These are phyloP conservation scores for Trichoderma sp. DNA, from an alignment of 2,329 filamentous ascomycete species.

Conservation along the genomic window DNA sequence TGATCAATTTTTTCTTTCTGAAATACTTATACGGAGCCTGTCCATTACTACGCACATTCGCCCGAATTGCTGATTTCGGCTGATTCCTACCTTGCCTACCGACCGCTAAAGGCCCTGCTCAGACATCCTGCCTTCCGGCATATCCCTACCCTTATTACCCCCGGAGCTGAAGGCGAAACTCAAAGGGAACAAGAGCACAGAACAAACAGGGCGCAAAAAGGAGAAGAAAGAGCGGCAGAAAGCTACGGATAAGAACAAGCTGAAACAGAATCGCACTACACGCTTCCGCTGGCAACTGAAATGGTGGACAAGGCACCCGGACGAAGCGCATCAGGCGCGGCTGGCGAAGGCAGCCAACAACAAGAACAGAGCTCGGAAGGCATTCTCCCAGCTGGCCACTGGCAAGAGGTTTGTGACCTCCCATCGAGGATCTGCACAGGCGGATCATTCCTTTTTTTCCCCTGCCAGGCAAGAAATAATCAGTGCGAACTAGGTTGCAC, in stretches of 20 bases:
- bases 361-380: conserved; percentile 8
- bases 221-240: not conserved
- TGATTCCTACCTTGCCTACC: not conserved
- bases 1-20: not conserved
- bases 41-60: not conserved
- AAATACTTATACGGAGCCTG: not conserved
- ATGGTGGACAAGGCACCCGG: not conserved
- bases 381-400: conserved; percentile 25
- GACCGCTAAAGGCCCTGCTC: not conserved
- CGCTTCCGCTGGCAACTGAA: no score
- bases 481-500: conserved; percentile 1
- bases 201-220: not conserved
- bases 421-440: no score
- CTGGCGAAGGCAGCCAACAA: conserved; percentile 1
- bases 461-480: not conserved
- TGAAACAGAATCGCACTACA: not conserved
- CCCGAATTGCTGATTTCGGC: not conserved
- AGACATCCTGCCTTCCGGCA: not conserved
- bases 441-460: not conserved
- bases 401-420: conserved; percentile 25
- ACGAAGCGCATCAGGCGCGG: conserved; percentile 6
- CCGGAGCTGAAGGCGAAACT: not conserved
- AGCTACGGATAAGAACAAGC: not conserved
- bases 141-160: not conserved
- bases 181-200: not conserved